Evolutionary conservation across 257 asterid genomes (phyloP).

Genomic region (Solanum arcanum): DNA sequence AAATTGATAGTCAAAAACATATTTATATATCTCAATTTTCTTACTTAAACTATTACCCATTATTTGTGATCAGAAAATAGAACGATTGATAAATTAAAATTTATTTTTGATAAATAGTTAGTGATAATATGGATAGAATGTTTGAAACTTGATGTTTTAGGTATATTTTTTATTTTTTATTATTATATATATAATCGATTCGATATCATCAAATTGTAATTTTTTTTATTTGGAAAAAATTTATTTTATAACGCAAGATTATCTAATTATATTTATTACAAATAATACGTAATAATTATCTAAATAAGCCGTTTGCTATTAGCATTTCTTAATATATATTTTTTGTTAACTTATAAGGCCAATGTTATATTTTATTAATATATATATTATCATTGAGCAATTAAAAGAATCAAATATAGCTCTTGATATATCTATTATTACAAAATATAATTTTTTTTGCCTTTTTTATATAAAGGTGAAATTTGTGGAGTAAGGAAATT

Average conservation of each 20-base stretch:
- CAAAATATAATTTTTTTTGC: neutral
- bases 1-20: too few species aligned
- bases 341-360: neutral
- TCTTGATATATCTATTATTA: neutral
- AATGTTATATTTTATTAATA: neutral
- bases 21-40: too few species aligned
- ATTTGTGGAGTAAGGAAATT: neutral
- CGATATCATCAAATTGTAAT: too few species aligned
- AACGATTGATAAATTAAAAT: too few species aligned
- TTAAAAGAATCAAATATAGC: neutral
- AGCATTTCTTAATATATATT: neutral
- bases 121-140: rapidly evolving
- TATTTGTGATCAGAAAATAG: rapidly evolving
- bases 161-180: rapidly evolving
- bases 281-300: neutral
- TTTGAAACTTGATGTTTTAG: neutral
- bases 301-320: neutral
- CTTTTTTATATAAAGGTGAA: neutral
- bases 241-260: neutral
- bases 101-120: too few species aligned
- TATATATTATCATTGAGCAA: neutral
- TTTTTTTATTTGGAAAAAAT: too few species aligned
- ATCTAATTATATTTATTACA: neutral
- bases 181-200: too few species aligned
- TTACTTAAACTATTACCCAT: too few species aligned